phyloP scores from a whole-genome alignment of 2,329 filamentous ascomycete genomes.

The Calcarisporium arbuscula region DNA sequence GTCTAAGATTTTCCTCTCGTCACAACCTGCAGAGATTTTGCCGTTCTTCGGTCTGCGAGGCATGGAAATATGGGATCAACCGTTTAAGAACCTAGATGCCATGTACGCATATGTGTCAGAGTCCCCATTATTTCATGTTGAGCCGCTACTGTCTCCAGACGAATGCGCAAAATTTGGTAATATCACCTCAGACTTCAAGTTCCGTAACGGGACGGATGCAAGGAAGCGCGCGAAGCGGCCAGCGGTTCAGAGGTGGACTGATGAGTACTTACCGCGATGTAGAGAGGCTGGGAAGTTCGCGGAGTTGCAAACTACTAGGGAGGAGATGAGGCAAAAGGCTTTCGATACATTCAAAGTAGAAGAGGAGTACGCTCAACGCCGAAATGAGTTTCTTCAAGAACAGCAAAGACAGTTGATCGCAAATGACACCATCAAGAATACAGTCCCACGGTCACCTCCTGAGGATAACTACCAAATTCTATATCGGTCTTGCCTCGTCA shows the following conservation, averaged over 20 bases:
- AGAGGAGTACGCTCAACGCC: conserved; percentile 35
- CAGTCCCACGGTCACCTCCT: conserved; percentile 21
- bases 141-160: no score
- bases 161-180: no score
- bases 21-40: conserved; percentile 49
- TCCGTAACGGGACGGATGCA: conserved; percentile 34
- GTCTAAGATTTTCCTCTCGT: conserved; percentile 54
- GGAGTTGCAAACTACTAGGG: conserved; percentile 25
- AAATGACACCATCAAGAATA: conserved; percentile 36
- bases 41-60: conserved; percentile 56
- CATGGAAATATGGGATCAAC: conserved; percentile 38
- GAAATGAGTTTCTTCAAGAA: conserved; percentile 34
- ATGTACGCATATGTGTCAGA: conserved; percentile 56
- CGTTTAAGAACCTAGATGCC: conserved; percentile 47
- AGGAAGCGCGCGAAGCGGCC: conserved; percentile 47
- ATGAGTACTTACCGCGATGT: conserved; percentile 55
- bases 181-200: no score
- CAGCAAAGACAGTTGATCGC: conserved; percentile 36
- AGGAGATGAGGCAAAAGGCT: conserved; percentile 44
- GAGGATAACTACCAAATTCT: conserved; percentile 16
- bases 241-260: conserved; percentile 54
- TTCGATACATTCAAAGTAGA: conserved; percentile 43
- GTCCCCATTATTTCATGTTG: conserved; percentile 52
- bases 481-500: conserved; percentile 28
- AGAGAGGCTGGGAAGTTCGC: conserved; percentile 31